Conservation (phyloP, 352 stramenopile genomes). For the Phytophthora aleatoria region DNA sequence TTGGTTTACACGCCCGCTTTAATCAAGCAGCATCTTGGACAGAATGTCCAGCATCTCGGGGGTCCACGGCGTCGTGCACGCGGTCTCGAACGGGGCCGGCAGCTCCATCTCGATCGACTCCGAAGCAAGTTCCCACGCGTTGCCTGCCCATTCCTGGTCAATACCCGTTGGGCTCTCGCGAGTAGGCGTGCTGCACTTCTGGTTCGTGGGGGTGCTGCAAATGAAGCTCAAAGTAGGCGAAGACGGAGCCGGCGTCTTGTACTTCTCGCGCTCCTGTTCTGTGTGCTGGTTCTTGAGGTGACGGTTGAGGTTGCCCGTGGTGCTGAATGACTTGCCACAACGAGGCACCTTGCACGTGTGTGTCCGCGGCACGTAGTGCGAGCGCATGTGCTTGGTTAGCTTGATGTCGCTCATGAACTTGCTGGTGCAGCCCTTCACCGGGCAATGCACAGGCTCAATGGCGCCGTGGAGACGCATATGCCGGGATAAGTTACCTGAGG, state of each 20-base stretch:
- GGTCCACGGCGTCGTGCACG: conserved; percentile 42
- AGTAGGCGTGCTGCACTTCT: conserved; percentile 22
- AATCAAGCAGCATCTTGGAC: conserved; percentile 42
- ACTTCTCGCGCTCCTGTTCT: conserved; percentile 27
- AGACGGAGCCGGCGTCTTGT: conserved; percentile 10
- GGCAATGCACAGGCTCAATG: conserved; percentile 43
- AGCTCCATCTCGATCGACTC: conserved; percentile 24
- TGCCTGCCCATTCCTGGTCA: conserved; percentile 32
- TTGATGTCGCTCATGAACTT: conserved; percentile 48
- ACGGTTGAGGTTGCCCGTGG: conserved; percentile 55
- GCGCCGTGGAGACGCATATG: conserved; percentile 51
- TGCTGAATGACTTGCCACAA: conserved; percentile 58
- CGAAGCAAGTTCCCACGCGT: conserved; percentile 27
- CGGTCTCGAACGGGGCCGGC: conserved; percentile 29
- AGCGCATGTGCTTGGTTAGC: conserved; percentile 51
- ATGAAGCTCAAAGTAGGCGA: conserved; percentile 19
- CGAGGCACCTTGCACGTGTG: conserved; percentile 41
- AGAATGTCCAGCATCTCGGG: conserved; percentile 49
- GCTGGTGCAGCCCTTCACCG: conserved; percentile 29
- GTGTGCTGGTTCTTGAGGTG: conserved; percentile 54
- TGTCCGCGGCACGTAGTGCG: conserved; percentile 40
- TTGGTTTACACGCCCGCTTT: conserved; percentile 14
- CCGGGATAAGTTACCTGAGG: conserved; percentile 52
- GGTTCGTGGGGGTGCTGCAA: conserved; percentile 30
- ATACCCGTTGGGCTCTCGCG: conserved; percentile 41